Evolutionary conservation across 2,329 filamentous ascomycete species (phyloP), one percentile per base, ranked within the genome.

Genomic region (Lojkania enalia): DNA sequence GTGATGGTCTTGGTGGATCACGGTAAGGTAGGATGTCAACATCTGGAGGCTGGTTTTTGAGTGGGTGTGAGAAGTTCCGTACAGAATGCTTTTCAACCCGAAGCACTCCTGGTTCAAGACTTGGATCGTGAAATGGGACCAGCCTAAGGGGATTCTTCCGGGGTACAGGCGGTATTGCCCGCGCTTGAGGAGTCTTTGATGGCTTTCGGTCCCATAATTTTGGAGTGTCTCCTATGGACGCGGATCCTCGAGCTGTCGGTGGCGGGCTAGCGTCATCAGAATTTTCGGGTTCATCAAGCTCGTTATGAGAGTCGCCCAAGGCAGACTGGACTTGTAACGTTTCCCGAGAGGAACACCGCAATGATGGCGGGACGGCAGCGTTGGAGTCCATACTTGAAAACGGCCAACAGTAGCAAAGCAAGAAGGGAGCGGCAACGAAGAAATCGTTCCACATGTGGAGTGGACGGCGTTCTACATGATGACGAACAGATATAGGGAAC

Each of bases 11-110:
- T 11, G 43, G 35, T 2, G 48, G 33, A 27, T 39, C 13, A 20
- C 21, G 15, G 20, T n/a, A 3, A 23, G 14, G 9, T 9, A 9
- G 33, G 14, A 21, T 2, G 33, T 43, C 31, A 3, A 20, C 42
- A 20, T 13, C 16, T 9, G 12, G 39, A 35, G 29, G 20, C 20
- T 21, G 44, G 14, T 44, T 20, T 29, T 40, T 52, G 39, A 58
- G 54, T 1, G 55, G 58, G 44, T 52, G 46, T 18, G 57, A 58
- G 35, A 52, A 59, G 37, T 51, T 56, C 14, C 50, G 49, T 14
- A 40, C 20, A 41, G 40, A 27, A 27, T 27, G 23, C 23, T 27
- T 27, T 27, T 7, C 23, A 27, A 27, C 23, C 7, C 23, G n/a
- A 7, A 27, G n/a, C n/a, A n/a, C n/a, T n/a, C n/a, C n/a, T n/a